phyloP scores from a whole-genome alignment of 148 eudicot species.

The Heliamphora exappendiculata region DNA sequence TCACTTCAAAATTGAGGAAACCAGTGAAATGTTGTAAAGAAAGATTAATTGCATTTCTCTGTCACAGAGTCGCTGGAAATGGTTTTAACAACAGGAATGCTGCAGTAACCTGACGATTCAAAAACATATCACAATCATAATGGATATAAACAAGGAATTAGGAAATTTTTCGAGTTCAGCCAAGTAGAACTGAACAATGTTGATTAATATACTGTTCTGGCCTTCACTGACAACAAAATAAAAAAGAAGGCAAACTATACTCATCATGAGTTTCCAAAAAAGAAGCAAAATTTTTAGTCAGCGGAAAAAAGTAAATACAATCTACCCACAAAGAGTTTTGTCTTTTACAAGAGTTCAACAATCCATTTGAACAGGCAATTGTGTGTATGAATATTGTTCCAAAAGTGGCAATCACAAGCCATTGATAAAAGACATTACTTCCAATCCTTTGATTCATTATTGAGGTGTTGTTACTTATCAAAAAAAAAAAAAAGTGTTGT shows the following conservation, averaged over 20 bases:
- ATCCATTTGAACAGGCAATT: background rate
- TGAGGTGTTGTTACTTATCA: background rate
- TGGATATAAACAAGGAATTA: background rate
- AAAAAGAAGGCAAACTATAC: background rate
- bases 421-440: background rate
- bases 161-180: background rate
- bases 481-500: background rate
- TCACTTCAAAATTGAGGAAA: background rate
- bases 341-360: too few species aligned
- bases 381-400: background rate
- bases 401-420: background rate
- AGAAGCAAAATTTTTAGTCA: background rate
- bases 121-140: background rate
- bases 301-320: too few species aligned
- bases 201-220: background rate
- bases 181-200: background rate
- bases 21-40: too few species aligned
- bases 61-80: background rate
- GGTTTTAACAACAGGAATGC: background rate
- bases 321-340: too few species aligned
- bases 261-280: background rate
- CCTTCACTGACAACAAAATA: background rate
- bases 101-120: background rate
- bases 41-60: background rate
- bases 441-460: background rate